Percentiles rank a stretch among this genome's conserved stretches.
phyloP scores from a whole-genome alignment of 352 stramenopile species.

The Pythium graminicola region DNA sequence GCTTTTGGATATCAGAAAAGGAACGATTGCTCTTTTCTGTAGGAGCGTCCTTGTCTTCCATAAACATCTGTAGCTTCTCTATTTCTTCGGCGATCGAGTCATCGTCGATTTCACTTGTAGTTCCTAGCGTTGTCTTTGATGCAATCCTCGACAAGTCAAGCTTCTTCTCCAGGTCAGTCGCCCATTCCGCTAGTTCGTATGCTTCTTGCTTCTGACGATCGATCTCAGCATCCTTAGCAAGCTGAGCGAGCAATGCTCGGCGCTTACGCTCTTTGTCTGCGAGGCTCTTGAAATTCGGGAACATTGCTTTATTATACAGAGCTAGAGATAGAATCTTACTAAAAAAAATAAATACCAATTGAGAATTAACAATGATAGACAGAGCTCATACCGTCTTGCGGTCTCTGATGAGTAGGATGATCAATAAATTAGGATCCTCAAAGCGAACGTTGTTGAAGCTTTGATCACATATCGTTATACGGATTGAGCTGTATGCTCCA shows the following conservation, averaged over 20 bases:
- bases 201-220: slow-evolving; percentile 3
- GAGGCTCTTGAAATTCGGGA: slow-evolving; percentile 16
- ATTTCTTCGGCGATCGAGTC: not conserved
- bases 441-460: slow-evolving; percentile 4
- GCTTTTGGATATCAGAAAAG: not conserved
- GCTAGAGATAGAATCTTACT: not conserved
- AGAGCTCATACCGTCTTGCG: not conserved
- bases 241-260: not conserved
- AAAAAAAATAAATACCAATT: slow-evolving; percentile 23
- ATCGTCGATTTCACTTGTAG: slow-evolving; percentile 3
- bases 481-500: slow-evolving; percentile 3
- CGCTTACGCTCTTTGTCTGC: slow-evolving; percentile 11
- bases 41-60: slow-evolving; percentile 3
- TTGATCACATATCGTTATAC: slow-evolving; percentile 7
- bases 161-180: not conserved
- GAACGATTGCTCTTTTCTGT: not conserved
- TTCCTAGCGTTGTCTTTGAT: no score
- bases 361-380: slow-evolving; percentile 5
- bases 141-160: not conserved
- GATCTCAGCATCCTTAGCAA: slow-evolving; percentile 4
- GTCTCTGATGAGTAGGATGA: slow-evolving; percentile 8
- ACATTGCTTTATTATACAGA: slow-evolving; percentile 2
- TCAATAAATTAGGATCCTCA: slow-evolving; percentile 1
- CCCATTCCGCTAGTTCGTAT: slow-evolving; percentile 1
- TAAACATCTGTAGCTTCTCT: slow-evolving; percentile 1